These are phyloP conservation scores for Hordeum vulgare DNA, from an alignment of 176 grass and related monocot genomes.

Conservation along the genomic window MorexV3_pseudomolecules_assembly NC_058524.1:150174868-150175367, in stretches of 20 bases:
- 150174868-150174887: no score
- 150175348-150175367: conserved; percentile 1
- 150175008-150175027: not conserved
- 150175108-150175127: not conserved
- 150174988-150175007: no score
- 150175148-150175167: conserved; percentile 9
- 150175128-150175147: conserved; percentile 3
- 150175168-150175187: not conserved
- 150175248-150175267: not conserved
- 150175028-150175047: not conserved
- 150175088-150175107: not conserved
- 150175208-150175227: not conserved
- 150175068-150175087: not conserved
- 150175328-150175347: not conserved
- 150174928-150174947: no score
- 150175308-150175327: conserved; percentile 1
- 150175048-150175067: not conserved
- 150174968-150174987: no score
- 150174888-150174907: no score
- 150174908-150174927: no score
- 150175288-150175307: not conserved
- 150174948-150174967: no score
- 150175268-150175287: not conserved
- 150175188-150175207: not conserved
- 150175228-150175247: not conserved